Evolutionary conservation across 176 grass and related monocot species (phyloP).

Genomic region (Oryza punctata): DNA sequence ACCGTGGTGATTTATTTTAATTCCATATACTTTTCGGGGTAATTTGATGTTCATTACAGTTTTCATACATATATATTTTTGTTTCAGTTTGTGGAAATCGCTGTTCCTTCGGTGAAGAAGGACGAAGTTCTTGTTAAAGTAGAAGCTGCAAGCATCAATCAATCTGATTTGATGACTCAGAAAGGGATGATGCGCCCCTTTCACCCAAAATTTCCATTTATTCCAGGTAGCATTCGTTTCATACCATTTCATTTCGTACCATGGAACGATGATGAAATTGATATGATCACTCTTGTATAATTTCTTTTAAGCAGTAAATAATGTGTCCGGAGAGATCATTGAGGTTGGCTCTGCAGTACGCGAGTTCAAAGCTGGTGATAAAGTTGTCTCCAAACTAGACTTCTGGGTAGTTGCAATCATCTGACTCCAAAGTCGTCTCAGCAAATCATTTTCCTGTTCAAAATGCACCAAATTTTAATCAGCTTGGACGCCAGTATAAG

Average conservation of each 20-base stretch:
- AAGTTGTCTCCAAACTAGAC: conserved; percentile 35
- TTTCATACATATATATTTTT: not conserved
- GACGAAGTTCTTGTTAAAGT: conserved; percentile 56
- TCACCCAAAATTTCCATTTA: conserved; percentile 55
- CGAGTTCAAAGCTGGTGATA: conserved; percentile 44
- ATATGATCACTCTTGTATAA: not conserved
- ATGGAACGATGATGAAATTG: too few relatives aligned
- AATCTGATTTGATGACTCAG: conserved; percentile 47
- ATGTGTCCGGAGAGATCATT: conserved; percentile 46
- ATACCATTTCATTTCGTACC: too few relatives aligned
- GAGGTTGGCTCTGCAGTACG: conserved; percentile 37
- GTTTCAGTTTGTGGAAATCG: conserved; percentile 46
- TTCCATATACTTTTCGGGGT: too few relatives aligned
- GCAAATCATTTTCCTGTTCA: not conserved
- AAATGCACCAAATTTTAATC: not conserved
- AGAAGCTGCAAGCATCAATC: conserved; percentile 49
- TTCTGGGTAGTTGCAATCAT: conserved; percentile 20
- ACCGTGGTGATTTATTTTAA: too few relatives aligned
- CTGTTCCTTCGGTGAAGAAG: conserved; percentile 51
- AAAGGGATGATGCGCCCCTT: conserved; percentile 47
- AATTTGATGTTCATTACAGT: too few relatives aligned
- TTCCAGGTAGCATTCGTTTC: conserved; percentile 38
- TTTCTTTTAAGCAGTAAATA: conserved; percentile 19
- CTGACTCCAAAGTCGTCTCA: not conserved
- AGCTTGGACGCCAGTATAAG: not conserved